These are phyloP conservation scores for Clarireedia paspali DNA, from an alignment of 2,329 filamentous ascomycete species.

Conservation along the genomic window DNA sequence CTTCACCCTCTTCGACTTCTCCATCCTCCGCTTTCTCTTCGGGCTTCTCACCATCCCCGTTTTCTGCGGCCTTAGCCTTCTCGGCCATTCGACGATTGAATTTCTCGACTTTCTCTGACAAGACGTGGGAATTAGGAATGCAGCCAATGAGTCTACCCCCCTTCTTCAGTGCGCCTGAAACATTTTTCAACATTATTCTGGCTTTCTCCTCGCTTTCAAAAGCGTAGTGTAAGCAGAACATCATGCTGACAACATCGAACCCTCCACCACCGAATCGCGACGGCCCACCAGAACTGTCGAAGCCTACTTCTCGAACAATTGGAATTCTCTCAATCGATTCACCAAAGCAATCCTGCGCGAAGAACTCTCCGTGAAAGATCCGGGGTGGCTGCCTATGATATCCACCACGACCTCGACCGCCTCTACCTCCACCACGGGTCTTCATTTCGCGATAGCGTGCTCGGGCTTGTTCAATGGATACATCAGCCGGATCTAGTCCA, in stretches of 20 bases:
- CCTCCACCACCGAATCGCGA: slow-evolving; percentile 67
- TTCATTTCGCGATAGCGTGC: slow-evolving; percentile 74
- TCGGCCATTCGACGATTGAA: slow-evolving; percentile 55
- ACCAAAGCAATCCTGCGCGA: slow-evolving; percentile 86
- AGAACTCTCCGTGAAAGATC: slow-evolving; percentile 80
- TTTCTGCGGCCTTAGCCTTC: slow-evolving; percentile 29
- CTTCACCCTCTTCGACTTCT: slow-evolving; percentile 52
- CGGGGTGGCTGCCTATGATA: slow-evolving; percentile 41
- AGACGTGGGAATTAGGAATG: slow-evolving; percentile 93
- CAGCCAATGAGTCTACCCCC: slow-evolving; percentile 90
- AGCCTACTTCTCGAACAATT: slow-evolving; percentile 79
- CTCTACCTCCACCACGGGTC: slow-evolving; percentile 47
- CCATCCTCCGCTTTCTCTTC: slow-evolving; percentile 33
- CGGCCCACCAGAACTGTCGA: slow-evolving; percentile 57
- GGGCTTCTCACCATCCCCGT: slow-evolving; percentile 30
- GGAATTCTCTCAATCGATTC: slow-evolving; percentile 74
- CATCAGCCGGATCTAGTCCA: slow-evolving; percentile 84
- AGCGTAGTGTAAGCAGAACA: slow-evolving; percentile 99
- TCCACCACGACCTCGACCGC: slow-evolving; percentile 43
- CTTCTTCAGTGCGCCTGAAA: slow-evolving; percentile 83
- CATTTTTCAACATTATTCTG: slow-evolving; percentile 86
- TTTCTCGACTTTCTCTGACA: slow-evolving; percentile 68
- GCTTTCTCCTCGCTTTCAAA: slow-evolving; percentile 91
- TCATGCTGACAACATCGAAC: slow-evolving; percentile 96
- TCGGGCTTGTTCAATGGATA: slow-evolving; percentile 83